Evolutionary conservation across 805 yeast genomes (phyloP).

Genomic region (Kregervanrija fluxuum): DNA sequence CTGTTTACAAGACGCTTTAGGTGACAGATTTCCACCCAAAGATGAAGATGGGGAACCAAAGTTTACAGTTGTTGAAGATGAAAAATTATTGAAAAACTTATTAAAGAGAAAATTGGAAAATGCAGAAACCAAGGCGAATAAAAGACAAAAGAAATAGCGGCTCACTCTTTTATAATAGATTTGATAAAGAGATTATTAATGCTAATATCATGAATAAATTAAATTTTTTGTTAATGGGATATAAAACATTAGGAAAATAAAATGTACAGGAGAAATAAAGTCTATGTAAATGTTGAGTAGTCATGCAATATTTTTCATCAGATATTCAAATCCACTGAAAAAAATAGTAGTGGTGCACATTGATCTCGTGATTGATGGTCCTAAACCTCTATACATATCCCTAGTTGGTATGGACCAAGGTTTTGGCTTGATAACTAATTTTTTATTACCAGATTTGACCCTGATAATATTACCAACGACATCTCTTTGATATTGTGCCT

Average conservation of each 20-base stretch:
- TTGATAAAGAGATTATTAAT: background rate
- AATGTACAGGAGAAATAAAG: too few relatives aligned
- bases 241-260: background rate
- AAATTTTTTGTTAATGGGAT: background rate
- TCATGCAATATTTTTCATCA: conserved; percentile 49
- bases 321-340: conserved; percentile 62
- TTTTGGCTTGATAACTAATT: conserved; percentile 30
- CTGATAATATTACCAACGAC: conserved; percentile 61
- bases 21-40: conserved; percentile 15
- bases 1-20: conserved; percentile 36
- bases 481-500: conserved; percentile 69
- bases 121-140: conserved; percentile 16
- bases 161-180: background rate
- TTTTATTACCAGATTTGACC: conserved; percentile 37
- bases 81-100: conserved; percentile 50
- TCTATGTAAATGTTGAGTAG: too few relatives aligned
- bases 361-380: conserved; percentile 66
- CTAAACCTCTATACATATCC: conserved; percentile 67
- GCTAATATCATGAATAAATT: background rate
- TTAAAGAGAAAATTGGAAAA: conserved; percentile 40
- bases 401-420: conserved; percentile 34
- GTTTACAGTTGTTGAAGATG: conserved; percentile 47
- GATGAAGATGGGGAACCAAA: conserved; percentile 17
- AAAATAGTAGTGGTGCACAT: conserved; percentile 69
- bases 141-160: conserved; percentile 21